Conservation (phyloP, 352 stramenopile genomes). For the Phytophthora crassamura region DNA sequence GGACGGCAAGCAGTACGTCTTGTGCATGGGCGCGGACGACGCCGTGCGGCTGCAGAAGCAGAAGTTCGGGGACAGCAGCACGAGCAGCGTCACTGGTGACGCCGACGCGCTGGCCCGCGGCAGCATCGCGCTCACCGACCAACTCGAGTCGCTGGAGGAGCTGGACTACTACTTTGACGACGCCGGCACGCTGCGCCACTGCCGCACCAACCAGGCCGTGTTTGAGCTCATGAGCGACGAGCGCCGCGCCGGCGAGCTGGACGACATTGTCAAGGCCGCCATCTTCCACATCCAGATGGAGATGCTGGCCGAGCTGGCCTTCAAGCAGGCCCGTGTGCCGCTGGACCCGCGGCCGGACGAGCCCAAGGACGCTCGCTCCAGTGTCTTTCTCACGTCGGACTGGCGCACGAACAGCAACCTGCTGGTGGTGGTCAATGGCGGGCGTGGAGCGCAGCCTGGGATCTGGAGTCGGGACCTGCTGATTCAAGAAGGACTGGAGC, state of each 20-base stretch:
- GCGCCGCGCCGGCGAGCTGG: constrained; percentile 64
- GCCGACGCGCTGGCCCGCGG: constrained; percentile 27
- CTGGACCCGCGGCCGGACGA: constrained; percentile 65
- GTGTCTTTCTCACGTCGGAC: constrained; percentile 75
- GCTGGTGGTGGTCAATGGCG: constrained; percentile 76
- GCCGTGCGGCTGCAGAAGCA: constrained; percentile 58
- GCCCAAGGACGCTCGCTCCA: constrained; percentile 71
- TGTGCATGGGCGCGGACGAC: constrained; percentile 53
- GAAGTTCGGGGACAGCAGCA: constrained; percentile 40
- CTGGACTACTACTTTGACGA: constrained; percentile 85
- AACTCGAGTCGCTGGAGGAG: constrained; percentile 80
- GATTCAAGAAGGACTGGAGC: constrained; percentile 77
- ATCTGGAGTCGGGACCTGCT: constrained; percentile 85
- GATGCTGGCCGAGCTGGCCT: constrained; percentile 79
- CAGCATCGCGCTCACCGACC: constrained; percentile 62
- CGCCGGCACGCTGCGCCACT: constrained; percentile 68
- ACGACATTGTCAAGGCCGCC: constrained; percentile 82
- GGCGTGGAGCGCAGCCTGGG: constrained; percentile 66
- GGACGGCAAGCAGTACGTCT: constrained; percentile 80
- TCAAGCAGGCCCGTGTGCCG: constrained; percentile 75
- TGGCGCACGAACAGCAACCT: constrained; percentile 68
- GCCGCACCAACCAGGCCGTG: constrained; percentile 74
- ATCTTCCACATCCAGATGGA: constrained; percentile 90
- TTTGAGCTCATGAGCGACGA: constrained; percentile 84
- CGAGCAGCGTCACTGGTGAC: constrained; percentile 25